phyloP scores from a whole-genome alignment of 2,329 filamentous ascomycete genomes.

The Stachybotrys echinatus region DNA sequence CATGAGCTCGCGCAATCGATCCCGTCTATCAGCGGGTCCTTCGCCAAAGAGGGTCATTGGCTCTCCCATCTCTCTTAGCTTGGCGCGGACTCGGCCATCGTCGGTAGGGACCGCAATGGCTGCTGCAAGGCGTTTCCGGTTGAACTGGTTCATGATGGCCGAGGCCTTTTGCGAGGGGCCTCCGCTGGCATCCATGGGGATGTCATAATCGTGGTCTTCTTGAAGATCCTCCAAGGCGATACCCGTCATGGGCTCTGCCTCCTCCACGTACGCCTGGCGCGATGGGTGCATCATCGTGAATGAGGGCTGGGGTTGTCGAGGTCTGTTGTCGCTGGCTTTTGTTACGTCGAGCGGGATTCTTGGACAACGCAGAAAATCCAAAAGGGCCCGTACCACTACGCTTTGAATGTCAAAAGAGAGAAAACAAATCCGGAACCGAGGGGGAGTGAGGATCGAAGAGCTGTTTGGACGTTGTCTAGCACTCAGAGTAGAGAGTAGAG shows the following conservation, averaged over 20 bases:
- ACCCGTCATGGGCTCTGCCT: conserved; percentile 54
- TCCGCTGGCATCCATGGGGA: conserved; percentile 60
- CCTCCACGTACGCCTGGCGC: conserved; percentile 91
- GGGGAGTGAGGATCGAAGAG: no score
- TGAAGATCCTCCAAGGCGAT: conserved; percentile 47
- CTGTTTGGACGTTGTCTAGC: not conserved
- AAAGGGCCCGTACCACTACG: no score
- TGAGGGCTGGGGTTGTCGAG: not conserved
- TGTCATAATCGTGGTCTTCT: conserved; percentile 77
- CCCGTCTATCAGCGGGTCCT: conserved; percentile 76
- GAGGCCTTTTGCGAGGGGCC: conserved; percentile 77
- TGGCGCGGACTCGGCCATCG: conserved; percentile 76
- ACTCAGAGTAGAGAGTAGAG: not conserved
- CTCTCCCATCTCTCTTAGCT: conserved; percentile 81
- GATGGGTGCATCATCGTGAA: conserved; percentile 72
- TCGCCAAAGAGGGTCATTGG: conserved; percentile 94
- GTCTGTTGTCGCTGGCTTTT: not conserved
- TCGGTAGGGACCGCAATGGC: conserved; percentile 91
- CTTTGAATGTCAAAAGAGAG: no score
- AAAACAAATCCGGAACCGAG: no score
- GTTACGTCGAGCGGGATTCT: no score
- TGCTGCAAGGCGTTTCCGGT: conserved; percentile 82
- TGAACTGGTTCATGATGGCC: conserved; percentile 81
- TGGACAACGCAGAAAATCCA: no score
- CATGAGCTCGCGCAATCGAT: conserved; percentile 77